Percentiles rank a stretch among this genome's conserved stretches.
These are phyloP conservation scores for Tricholoma matsutake DNA, from an alignment of 768 basidiomycete genomes.

Conservation along the genomic window DNA sequence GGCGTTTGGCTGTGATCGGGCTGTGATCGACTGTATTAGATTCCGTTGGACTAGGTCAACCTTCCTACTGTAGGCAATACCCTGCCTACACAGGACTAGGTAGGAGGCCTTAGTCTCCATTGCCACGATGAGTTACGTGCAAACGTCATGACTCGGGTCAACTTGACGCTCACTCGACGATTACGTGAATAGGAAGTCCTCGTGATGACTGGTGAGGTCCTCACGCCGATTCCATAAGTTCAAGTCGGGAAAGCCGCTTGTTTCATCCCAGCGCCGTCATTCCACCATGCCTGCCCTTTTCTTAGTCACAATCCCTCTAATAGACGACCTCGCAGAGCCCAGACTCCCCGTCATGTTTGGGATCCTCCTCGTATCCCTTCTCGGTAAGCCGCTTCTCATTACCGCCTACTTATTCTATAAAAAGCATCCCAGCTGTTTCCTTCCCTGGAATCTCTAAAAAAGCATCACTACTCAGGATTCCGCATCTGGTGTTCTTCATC, in stretches of 20 bases:
- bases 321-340: not conserved
- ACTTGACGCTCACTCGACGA: too few species aligned
- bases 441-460: conserved; percentile 66
- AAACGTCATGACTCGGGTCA: too few species aligned
- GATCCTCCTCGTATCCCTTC: conserved; percentile 61
- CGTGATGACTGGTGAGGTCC: not conserved
- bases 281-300: not conserved
- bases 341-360: conserved; percentile 39
- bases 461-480: conserved; percentile 53
- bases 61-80: too few species aligned
- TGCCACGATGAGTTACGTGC: too few species aligned
- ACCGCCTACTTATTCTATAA: not conserved
- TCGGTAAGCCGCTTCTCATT: conserved; percentile 41
- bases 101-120: too few species aligned
- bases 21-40: too few species aligned
- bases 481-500: conserved; percentile 72
- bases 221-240: not conserved
- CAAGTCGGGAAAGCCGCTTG: too few species aligned
- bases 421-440: conserved; percentile 50
- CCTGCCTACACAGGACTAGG: too few species aligned
- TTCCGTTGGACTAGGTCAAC: too few species aligned
- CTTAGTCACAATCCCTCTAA: not conserved
- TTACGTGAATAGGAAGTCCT: too few species aligned
- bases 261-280: too few species aligned
- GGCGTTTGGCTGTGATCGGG: too few species aligned